Percentiles rank a stretch among this genome's conserved stretches.
These are phyloP conservation scores for Agaricales sp. DNA, from an alignment of 1,284 basidiomycete genomes.

Conservation along the genomic window DNA sequence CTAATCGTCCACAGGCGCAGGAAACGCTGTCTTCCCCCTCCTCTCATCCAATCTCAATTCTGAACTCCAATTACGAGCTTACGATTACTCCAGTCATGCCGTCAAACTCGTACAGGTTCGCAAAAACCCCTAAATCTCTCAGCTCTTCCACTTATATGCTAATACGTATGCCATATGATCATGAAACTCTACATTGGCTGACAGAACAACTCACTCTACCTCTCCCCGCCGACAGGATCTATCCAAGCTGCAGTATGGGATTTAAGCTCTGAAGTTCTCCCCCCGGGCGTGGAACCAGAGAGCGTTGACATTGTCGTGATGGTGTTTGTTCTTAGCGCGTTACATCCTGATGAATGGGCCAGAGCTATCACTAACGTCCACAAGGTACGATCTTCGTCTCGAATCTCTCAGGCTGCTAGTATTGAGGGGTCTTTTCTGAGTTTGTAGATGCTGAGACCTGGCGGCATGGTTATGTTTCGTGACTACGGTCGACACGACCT, in stretches of 20 bases:
- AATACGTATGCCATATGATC: neutral
- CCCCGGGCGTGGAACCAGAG: slow-evolving; percentile 50
- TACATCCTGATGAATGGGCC: slow-evolving; percentile 91
- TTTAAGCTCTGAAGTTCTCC: slow-evolving; percentile 60
- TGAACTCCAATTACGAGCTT: slow-evolving; percentile 63
- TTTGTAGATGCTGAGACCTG: slow-evolving; percentile 78
- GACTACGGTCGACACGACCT: slow-evolving; percentile 96
- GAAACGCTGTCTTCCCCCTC: slow-evolving; percentile 91
- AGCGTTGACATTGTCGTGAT: slow-evolving; percentile 85
- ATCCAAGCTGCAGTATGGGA: slow-evolving; percentile 90
- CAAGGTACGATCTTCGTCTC: slow-evolving; percentile 34
- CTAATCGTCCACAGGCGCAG: slow-evolving; percentile 58
- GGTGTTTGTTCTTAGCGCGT: slow-evolving; percentile 90
- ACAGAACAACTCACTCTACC: slow-evolving; percentile 65
- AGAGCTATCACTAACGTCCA: slow-evolving; percentile 81
- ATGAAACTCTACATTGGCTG: neutral
- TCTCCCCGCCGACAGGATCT: slow-evolving; percentile 52
- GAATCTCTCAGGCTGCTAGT: neutral
- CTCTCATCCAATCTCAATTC: slow-evolving; percentile 80
- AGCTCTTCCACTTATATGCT: neutral
- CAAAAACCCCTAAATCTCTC: slow-evolving; percentile 2
- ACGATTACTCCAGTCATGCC: slow-evolving; percentile 88
- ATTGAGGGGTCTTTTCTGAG: neutral
- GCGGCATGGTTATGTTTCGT: slow-evolving; percentile 76
- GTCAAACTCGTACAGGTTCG: slow-evolving; percentile 82